Conservation (phyloP, 2,329 filamentous ascomycete genomes). For the Tolypocladium pustulatum region DNA sequence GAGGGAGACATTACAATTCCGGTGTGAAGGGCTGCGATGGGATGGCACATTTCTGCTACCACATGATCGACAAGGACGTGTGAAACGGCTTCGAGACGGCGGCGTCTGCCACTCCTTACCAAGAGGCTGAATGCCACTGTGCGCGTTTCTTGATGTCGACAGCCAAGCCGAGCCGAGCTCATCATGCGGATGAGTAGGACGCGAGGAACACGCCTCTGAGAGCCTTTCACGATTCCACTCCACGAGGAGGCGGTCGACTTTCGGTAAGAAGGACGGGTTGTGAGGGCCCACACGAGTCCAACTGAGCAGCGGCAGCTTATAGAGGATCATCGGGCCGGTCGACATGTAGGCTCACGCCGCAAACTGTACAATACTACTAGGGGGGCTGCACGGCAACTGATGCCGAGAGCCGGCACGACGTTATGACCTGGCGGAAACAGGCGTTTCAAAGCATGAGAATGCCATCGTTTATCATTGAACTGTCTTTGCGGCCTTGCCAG, state of each 20-base stretch:
- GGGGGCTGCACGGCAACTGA: background rate
- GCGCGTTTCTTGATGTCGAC: background rate
- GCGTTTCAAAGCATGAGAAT: background rate
- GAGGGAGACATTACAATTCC: constrained; percentile 14
- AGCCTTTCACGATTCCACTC: no score
- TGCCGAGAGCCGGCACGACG: background rate
- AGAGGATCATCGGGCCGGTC: background rate
- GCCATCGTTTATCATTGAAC: background rate
- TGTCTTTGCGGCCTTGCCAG: no score
- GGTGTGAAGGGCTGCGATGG: background rate
- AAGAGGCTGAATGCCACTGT: background rate
- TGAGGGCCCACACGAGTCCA: background rate
- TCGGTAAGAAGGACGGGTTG: no score
- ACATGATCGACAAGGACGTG: background rate
- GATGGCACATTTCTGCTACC: background rate
- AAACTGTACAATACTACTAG: background rate
- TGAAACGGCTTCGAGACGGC: background rate
- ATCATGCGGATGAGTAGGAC: background rate
- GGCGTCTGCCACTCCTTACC: background rate
- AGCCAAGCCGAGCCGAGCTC: background rate
- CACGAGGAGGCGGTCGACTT: background rate
- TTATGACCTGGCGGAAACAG: background rate
- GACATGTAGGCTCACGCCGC: background rate
- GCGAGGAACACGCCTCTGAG: background rate
- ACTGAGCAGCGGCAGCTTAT: background rate